These are phyloP conservation scores for Lichtheimia corymbifera DNA, from an alignment of 371 early-diverging fungal species.

Conservation along the genomic window DNA sequence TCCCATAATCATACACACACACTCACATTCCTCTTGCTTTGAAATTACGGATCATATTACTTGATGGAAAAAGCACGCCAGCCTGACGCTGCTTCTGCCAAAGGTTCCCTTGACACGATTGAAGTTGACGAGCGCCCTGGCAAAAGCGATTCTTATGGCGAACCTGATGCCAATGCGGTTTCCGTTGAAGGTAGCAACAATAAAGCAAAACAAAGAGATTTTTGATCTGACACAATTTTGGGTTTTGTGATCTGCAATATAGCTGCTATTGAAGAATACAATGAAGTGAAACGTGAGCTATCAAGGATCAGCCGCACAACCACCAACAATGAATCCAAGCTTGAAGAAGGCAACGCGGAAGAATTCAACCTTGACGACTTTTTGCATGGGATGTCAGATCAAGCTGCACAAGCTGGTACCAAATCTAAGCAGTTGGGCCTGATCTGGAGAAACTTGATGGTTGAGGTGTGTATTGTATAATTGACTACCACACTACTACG, in stretches of 20 bases:
- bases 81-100: not conserved
- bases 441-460: constrained; percentile 33
- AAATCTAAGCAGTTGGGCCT: constrained; percentile 35
- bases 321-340: constrained; percentile 12
- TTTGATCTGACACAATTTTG: constrained; percentile 22
- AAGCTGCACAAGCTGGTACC: constrained; percentile 18
- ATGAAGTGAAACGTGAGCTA: constrained; percentile 21
- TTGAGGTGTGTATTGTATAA: constrained; percentile 21
- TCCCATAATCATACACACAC: too few species aligned
- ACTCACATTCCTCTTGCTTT: too few species aligned
- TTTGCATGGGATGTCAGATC: constrained; percentile 15
- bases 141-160: constrained; percentile 13
- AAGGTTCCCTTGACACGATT: constrained; percentile 7
- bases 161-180: constrained; percentile 25
- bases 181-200: constrained; percentile 20
- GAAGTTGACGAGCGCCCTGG: not conserved
- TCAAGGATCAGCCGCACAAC: constrained; percentile 18
- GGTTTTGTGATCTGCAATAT: constrained; percentile 1
- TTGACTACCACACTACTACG: not conserved
- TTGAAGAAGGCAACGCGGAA: constrained; percentile 22
- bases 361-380: constrained; percentile 26
- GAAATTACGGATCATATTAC: too few species aligned
- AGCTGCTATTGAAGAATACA: constrained; percentile 23
- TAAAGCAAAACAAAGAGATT: constrained; percentile 59
- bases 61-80: not conserved